Percentiles rank a stretch among this genome's conserved stretches.
Conservation (phyloP, 495 filamentous ascomycete species). For the Aspergillus heteromorphus region DNA sequence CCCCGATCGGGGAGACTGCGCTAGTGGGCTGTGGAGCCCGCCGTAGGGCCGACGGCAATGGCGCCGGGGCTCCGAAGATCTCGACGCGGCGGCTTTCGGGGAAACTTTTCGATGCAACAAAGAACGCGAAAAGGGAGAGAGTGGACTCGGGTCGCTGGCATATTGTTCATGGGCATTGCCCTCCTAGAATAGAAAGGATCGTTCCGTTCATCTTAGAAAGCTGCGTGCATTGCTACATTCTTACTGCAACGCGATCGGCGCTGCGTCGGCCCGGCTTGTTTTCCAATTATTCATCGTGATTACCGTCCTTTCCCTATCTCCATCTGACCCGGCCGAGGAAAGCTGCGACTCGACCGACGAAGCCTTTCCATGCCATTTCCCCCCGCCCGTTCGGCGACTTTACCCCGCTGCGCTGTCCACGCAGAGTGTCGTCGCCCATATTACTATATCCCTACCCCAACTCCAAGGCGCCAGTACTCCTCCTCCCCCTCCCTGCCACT, state of each 20-base stretch:
- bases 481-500: constrained; percentile 2
- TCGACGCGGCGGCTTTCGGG: background rate
- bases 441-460: constrained; percentile 5
- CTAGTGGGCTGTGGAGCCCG: background rate
- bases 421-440: constrained; percentile 14
- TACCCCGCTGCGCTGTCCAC: constrained; percentile 33
- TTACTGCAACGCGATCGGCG: background rate
- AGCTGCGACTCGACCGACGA: constrained; percentile 20
- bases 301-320: constrained; percentile 12
- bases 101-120: background rate
- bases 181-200: background rate
- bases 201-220: background rate
- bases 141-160: too few relatives aligned
- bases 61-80: too few relatives aligned
- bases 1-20: background rate
- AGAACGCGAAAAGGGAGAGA: background rate
- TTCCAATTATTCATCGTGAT: constrained; percentile 2
- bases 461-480: background rate
- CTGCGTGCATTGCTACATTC: background rate
- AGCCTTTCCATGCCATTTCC: constrained; percentile 32
- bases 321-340: constrained; percentile 9
- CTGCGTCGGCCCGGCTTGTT: background rate
- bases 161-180: too few relatives aligned
- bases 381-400: constrained; percentile 27
- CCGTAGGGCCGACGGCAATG: too few relatives aligned